Base-by-base conservation (phyloP, 75 land plant genomes). In the Sequoiadendron giganteum region DNA sequence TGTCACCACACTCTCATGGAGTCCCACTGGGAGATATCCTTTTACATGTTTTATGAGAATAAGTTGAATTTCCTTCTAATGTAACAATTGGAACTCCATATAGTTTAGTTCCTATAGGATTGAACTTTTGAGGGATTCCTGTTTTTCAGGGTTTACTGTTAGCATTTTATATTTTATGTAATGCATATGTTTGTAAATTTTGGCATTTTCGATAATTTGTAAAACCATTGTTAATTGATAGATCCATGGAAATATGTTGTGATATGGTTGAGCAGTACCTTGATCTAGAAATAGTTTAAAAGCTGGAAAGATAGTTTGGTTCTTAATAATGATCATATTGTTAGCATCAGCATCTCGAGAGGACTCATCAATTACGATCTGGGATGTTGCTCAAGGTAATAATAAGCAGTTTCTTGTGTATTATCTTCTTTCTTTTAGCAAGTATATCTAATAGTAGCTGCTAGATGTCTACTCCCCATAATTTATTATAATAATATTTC, bases 11-110 rank as follows among this genome's bases (percentile, higher is more conserved):
- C 92, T 98, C 25, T 91, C 95, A n/a, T 98, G 99, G 99, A 96
- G 94, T 90, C 99, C 99, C 25, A 86, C 91, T 92, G 99, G 99
- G 89, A 94, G 98, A 96, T 97, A 96, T 97, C 99, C 99, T 86
- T 38, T 72, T 38, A 85, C 40, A 18, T 83, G 73, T 87, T 79
- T 87, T 39, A 32, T 47, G 34, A 82, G 32, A 45, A 82, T 47
- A 30, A 82, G 47, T 42, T 8, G 28, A 42, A 8, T 40, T 82
- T 42, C 48, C 47, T 81, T 28, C 14, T 47, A 82, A 28, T n/a
- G 5, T 13, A 45, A 32, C 49, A 11, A 47, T 82, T 14, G 11
- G 5, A 45, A 28, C 84, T 82, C 9, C 34, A 45, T 45, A 9
- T 47, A 25, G 52, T 82, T 47, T 47, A 42, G 21, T 42, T 82